phyloP scores from a whole-genome alignment of 257 asterid species.

The Primulina eburnea region DNA sequence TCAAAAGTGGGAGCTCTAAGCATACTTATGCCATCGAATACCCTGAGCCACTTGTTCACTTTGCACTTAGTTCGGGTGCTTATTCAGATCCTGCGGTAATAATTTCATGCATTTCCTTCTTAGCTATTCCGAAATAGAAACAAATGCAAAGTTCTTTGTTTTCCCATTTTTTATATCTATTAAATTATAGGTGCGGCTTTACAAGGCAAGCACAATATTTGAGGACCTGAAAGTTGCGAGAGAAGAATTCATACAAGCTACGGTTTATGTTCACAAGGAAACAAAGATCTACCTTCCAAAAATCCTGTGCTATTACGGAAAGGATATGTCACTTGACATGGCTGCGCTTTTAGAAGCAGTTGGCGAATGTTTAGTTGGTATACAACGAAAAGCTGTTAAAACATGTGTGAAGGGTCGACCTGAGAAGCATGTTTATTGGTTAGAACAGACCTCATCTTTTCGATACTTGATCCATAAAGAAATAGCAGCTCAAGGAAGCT shows the following conservation, averaged over 20 bases:
- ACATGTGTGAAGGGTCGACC: conserved; percentile 45
- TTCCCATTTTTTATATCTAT: background rate
- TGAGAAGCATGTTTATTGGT: conserved; percentile 65
- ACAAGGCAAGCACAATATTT: conserved; percentile 56
- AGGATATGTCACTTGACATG: conserved; percentile 68
- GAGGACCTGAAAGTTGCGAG: conserved; percentile 66
- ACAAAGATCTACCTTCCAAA: conserved; percentile 67
- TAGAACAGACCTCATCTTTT: conserved; percentile 61
- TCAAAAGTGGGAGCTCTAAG: conserved; percentile 41
- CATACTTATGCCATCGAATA: conserved; percentile 72
- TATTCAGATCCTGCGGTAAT: conserved; percentile 77
- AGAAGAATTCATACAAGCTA: conserved; percentile 67
- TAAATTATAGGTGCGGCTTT: conserved; percentile 52
- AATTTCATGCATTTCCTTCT: background rate
- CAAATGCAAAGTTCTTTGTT: background rate
- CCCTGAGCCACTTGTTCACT: conserved; percentile 86
- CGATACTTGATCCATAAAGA: conserved; percentile 69
- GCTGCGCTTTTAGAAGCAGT: conserved; percentile 52
- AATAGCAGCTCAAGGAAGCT: conserved; percentile 35
- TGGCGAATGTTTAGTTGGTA: conserved; percentile 43
- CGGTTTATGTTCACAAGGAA: conserved; percentile 55
- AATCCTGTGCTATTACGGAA: conserved; percentile 55
- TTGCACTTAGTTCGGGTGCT: conserved; percentile 82
- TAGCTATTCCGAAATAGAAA: background rate
- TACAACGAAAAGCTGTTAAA: conserved; percentile 50